Evolutionary conservation across 2,329 filamentous ascomycete genomes (phyloP), one percentile per base, ranked within the genome.

Genomic region (Aspergillus sp.): DNA sequence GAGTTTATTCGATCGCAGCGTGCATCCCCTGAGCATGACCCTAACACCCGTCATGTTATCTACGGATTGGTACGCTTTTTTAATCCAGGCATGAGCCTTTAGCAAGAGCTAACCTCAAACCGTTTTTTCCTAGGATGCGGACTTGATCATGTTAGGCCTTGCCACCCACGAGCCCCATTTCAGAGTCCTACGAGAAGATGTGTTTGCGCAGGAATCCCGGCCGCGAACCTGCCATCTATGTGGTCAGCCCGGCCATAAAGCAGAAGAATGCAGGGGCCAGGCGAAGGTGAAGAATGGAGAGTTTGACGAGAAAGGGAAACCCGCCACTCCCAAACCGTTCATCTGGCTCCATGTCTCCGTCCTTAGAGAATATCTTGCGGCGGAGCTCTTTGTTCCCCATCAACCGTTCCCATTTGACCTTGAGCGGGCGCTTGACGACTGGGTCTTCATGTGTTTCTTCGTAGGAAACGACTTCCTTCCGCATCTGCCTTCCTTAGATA

Each of bases 401-500:
- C 86, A 97, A 67, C 89, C 89, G 1, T 98, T 98, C 79, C 86
- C 87, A 58, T 98, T 96, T 77, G 93, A 99, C 74, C 83, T 99
- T 49, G 95, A 99, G 78, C 89, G 95, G 67, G 93, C 93, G 28
- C 86, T 98, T 62, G 95, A 98, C 77, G 94, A 98, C 75, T 98
- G 94, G 95, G 92, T 98, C 15, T 98, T 98, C 77, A 95, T 98
- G 88, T 98, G 94, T 80, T 98, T 96, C 81, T 98, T 98, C 75
- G 94, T 98, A 60, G 94, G 94, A 68, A 99, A 99, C 78, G 96
- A 99, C 81, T 99, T 99, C 80, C 81, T 99, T 68, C 95, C 95
- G 54, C 95, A 99, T 83, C 83, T 99, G 61, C 95, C 95, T n/a
- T 96, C 94, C 71, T 84, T 99, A 61, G 95, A 98, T 76, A 98